A percentile compares a stretch with the other conserved stretches of the same genome.
Conservation (phyloP, 345 rosid genomes). For the thale cress (Arabidopsis thaliana) region DNA sequence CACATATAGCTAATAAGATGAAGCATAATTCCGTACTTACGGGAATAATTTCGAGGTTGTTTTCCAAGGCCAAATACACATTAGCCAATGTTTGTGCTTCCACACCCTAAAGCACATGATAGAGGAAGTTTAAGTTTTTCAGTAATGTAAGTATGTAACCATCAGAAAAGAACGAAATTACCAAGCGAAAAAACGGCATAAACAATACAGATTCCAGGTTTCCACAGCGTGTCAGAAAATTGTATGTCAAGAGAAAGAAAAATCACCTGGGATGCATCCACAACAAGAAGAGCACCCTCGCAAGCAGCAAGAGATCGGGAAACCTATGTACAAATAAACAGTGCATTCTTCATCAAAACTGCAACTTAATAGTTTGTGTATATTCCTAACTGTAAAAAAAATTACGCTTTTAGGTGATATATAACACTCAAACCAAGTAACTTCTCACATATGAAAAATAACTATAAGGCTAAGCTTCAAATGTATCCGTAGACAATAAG, state of each 20-base stretch:
- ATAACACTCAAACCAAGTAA: conserved; percentile 5
- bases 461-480: neutral
- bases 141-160: neutral
- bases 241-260: conserved; percentile 4
- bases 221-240: conserved; percentile 13
- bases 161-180: conserved; percentile 2
- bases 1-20: conserved; percentile 21
- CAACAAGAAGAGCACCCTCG: conserved; percentile 99
- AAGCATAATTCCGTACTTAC: conserved; percentile 56
- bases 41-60: conserved; percentile 94
- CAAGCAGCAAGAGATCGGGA: conserved; percentile 99
- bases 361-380: neutral
- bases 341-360: conserved; percentile 20
- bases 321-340: conserved; percentile 54
- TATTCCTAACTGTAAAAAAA: neutral
- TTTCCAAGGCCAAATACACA: conserved; percentile 93
- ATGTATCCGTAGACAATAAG: neutral
- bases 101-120: conserved; percentile 67
- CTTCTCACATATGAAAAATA: neutral
- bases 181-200: conserved; percentile 23
- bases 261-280: conserved; percentile 97
- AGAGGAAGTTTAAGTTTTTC: conserved; percentile 18
- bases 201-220: conserved; percentile 10
- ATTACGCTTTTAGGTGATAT: neutral
- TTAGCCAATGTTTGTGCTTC: conserved; percentile 98